phyloP scores from a whole-genome alignment of 768 basidiomycete species.

The Tricholoma flavovirens region DNA sequence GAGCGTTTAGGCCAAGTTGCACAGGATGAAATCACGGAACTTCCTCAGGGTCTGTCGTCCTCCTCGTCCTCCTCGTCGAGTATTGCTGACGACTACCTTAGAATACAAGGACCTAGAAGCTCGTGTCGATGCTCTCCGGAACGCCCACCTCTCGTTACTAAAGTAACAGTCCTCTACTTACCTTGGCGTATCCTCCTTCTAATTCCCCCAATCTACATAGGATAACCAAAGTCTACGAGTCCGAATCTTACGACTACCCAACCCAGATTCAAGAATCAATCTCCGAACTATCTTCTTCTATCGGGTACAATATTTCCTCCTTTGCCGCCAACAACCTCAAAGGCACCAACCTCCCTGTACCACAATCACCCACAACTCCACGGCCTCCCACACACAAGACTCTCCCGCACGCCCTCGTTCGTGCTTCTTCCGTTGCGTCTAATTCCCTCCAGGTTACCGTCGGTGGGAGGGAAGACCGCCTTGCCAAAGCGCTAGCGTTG shows the following conservation, averaged over 20 bases:
- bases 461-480: conserved; percentile 49
- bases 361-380: conserved; percentile 48
- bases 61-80: background rate
- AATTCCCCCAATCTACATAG: conserved; percentile 30
- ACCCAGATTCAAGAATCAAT: conserved; percentile 82
- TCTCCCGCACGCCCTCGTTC: conserved; percentile 87
- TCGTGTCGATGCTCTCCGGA: conserved; percentile 86
- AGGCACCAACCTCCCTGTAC: conserved; percentile 80
- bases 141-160: conserved; percentile 69
- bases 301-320: conserved; percentile 70
- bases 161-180: conserved; percentile 45
- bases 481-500: conserved; percentile 70
- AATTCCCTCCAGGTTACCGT: conserved; percentile 39
- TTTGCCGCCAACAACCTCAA: conserved; percentile 88
- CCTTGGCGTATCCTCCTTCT: background rate
- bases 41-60: conserved; percentile 60
- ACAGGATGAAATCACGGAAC: conserved; percentile 91
- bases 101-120: conserved; percentile 97
- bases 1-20: conserved; percentile 88
- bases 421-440: conserved; percentile 67
- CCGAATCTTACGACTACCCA: conserved; percentile 87
- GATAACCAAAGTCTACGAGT: conserved; percentile 84
- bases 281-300: conserved; percentile 60
- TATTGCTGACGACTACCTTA: conserved; percentile 22
- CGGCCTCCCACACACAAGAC: conserved; percentile 82